Conservation (phyloP, 2,329 filamentous ascomycete species). For the Fusarium tuaranense region DNA sequence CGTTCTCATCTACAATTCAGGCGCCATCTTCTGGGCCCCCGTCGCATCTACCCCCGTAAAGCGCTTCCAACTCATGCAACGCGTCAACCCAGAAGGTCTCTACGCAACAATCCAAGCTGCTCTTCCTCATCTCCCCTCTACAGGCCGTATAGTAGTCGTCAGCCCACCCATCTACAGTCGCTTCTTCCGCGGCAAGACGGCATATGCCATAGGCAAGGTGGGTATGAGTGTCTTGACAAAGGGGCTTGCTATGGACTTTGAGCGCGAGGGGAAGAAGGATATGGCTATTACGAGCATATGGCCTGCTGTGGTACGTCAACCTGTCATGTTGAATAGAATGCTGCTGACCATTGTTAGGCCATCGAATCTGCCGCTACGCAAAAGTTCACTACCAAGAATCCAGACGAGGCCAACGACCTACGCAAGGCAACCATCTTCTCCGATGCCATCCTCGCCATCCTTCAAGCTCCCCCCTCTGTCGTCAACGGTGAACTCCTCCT, state of each 20-base stretch:
- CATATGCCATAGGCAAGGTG: conserved; percentile 83
- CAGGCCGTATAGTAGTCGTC: conserved; percentile 79
- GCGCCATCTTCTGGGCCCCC: conserved; percentile 86
- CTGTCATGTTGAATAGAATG: not conserved
- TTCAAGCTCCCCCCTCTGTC: conserved; percentile 66
- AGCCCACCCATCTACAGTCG: conserved; percentile 87
- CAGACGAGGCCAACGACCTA: conserved; percentile 67
- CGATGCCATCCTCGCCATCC: conserved; percentile 80
- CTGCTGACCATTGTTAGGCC: conserved; percentile 50
- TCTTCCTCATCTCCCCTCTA: conserved; percentile 72
- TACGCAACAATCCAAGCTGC: conserved; percentile 78
- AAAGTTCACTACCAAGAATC: conserved; percentile 58
- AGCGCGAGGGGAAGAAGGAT: conserved; percentile 69
- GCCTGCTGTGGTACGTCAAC: conserved; percentile 75
- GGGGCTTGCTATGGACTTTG: conserved; percentile 85
- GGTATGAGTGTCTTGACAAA: conserved; percentile 86
- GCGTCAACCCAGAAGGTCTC: conserved; percentile 79
- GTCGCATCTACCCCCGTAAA: conserved; percentile 79
- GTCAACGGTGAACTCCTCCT: conserved; percentile 81
- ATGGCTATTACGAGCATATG: conserved; percentile 88
- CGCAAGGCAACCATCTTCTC: conserved; percentile 80
- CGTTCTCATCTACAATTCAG: conserved; percentile 84
- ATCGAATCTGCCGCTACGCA: conserved; percentile 83
- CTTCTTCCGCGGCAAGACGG: conserved; percentile 88
- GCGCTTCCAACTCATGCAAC: conserved; percentile 83